Evolutionary conservation across 1,284 basidiomycete genomes (phyloP).

Genomic region (Ustilago crameri): DNA sequence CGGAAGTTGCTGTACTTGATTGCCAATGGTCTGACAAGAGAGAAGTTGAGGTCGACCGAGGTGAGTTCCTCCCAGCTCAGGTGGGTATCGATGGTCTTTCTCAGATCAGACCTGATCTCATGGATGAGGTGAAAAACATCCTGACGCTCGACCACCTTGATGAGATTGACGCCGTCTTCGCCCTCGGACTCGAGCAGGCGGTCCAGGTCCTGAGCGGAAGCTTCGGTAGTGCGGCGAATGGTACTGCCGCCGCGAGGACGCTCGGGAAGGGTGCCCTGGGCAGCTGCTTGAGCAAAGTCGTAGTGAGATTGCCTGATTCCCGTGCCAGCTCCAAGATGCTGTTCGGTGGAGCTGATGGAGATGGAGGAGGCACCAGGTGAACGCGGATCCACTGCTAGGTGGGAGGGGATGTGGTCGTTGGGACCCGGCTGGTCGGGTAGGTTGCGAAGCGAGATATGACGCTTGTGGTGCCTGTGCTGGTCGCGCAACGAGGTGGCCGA

Average conservation of each 20-base stretch:
- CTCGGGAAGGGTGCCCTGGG: constrained; percentile 3
- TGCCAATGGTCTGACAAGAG: constrained; percentile 58
- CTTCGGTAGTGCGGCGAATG: constrained; percentile 26
- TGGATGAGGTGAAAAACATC: constrained; percentile 59
- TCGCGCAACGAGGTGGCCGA: constrained; percentile 40
- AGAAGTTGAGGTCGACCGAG: constrained; percentile 59
- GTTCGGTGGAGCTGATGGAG: constrained; percentile 34
- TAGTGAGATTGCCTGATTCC: neutral
- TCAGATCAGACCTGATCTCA: constrained; percentile 46
- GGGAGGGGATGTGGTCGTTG: constrained; percentile 24
- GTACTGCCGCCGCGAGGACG: constrained; percentile 4
- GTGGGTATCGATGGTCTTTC: constrained; percentile 58
- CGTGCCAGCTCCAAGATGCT: constrained; percentile 15
- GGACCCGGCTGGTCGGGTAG: constrained; percentile 35
- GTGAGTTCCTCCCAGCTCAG: constrained; percentile 62
- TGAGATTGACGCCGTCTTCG: constrained; percentile 49
- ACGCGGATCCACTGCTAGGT: constrained; percentile 20
- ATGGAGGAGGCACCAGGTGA: constrained; percentile 28
- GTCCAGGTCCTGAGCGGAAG: constrained; percentile 34
- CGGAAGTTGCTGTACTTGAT: constrained; percentile 56
- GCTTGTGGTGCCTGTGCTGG: constrained; percentile 16
- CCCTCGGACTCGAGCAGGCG: constrained; percentile 46
- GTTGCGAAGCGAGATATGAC: constrained; percentile 43
- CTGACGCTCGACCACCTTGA: constrained; percentile 46
- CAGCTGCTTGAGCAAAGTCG: neutral